phyloP scores from a whole-genome alignment of 2,329 filamentous ascomycete species.

The Sporothrix brasiliensis region DNA sequence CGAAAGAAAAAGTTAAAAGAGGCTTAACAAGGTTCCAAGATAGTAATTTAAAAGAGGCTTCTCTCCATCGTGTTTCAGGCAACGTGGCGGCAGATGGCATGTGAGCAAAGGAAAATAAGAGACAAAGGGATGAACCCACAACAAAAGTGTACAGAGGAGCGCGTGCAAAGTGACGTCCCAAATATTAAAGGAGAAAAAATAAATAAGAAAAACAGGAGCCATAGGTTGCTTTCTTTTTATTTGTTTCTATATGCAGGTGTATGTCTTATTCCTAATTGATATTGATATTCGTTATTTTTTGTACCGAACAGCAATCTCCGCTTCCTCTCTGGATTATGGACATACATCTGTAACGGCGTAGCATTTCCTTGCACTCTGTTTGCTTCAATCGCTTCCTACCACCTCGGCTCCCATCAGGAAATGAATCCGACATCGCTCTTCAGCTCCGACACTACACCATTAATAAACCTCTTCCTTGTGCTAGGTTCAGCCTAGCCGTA shows the following conservation, averaged over 20 bases:
- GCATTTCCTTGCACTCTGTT: background rate
- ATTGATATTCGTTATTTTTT: background rate
- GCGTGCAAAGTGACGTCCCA: background rate
- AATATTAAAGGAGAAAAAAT: background rate
- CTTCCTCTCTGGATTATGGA: slow-evolving; percentile 13
- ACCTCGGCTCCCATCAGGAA: slow-evolving; percentile 5
- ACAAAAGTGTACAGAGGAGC: background rate
- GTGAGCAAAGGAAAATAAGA: background rate
- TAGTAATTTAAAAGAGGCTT: background rate
- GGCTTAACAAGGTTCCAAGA: background rate
- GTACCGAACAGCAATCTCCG: slow-evolving; percentile 8
- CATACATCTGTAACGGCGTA: background rate
- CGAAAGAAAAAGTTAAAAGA: background rate
- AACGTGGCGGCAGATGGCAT: background rate
- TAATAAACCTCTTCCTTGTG: background rate
- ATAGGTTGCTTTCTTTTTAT: background rate
- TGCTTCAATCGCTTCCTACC: background rate
- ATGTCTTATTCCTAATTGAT: background rate
- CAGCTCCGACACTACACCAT: background rate
- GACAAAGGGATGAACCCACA: background rate
- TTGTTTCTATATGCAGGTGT: too few species aligned
- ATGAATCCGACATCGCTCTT: background rate
- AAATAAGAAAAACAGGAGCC: slow-evolving; percentile 4
- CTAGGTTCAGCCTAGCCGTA: background rate
- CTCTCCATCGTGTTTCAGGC: background rate